Evolutionary conservation across 768 basidiomycete genomes (phyloP).

Genomic region (Ramaria sp.): DNA sequence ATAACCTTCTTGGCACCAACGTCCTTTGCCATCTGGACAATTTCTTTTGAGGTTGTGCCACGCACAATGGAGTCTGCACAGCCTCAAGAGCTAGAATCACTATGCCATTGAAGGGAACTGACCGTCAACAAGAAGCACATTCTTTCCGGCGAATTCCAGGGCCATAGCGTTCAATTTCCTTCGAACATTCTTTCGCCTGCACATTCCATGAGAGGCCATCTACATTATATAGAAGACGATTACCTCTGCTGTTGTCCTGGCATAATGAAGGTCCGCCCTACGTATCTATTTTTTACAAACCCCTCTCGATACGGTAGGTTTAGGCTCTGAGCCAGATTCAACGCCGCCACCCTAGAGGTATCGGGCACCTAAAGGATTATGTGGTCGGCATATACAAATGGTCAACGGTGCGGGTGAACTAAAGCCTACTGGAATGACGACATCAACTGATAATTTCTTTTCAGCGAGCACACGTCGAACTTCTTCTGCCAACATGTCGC

Average conservation of each 20-base stretch:
- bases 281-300: conserved; percentile 97
- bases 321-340: conserved; percentile 89
- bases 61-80: conserved; percentile 89
- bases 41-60: conserved; percentile 97
- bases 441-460: conserved; percentile 70
- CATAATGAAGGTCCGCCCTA: conserved; percentile 99
- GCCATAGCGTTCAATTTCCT: conserved; percentile 98
- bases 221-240: conserved; percentile 4
- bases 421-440: conserved; percentile 79
- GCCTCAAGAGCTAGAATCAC: conserved; percentile 1
- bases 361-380: conserved; percentile 67
- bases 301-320: conserved; percentile 92
- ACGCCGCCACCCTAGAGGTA: conserved; percentile 89
- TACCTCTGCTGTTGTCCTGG: conserved; percentile 94
- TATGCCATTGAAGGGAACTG: conserved; percentile 13
- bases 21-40: conserved; percentile 98
- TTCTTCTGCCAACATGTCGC: conserved; percentile 85
- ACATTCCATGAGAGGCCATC: background rate
- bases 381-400: background rate
- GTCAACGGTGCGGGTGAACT: background rate
- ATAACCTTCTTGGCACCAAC: conserved; percentile 95
- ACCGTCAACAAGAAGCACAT: conserved; percentile 95
- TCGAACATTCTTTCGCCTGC: conserved; percentile 85
- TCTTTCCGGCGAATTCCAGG: conserved; percentile 85
- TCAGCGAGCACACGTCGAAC: conserved; percentile 63